Percentiles rank a stretch among this genome's conserved stretches.
These are phyloP conservation scores for Boletellus ananas DNA, from an alignment of 768 basidiomycete species.

Conservation along the genomic window DNA sequence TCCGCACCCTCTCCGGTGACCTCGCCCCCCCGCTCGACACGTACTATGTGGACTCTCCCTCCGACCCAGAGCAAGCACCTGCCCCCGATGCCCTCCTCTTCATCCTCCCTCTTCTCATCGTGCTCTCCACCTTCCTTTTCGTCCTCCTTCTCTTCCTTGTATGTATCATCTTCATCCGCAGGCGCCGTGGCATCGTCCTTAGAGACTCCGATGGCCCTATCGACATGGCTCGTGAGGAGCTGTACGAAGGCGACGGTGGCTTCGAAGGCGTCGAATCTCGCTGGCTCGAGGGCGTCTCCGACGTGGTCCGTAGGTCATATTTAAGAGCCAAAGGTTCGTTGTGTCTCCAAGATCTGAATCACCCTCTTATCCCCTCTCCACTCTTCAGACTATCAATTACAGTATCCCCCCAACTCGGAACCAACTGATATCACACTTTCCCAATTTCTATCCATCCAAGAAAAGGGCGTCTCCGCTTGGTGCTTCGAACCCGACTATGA, in stretches of 20 bases:
- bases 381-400: slow-evolving; percentile 69
- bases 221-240: slow-evolving; percentile 89
- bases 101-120: slow-evolving; percentile 90
- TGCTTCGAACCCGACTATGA: slow-evolving; percentile 99
- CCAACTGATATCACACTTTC: slow-evolving; percentile 98
- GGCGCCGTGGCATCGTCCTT: slow-evolving; percentile 71
- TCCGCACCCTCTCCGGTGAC: slow-evolving; percentile 4
- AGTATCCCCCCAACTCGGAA: slow-evolving; percentile 93
- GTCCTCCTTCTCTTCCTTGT: slow-evolving; percentile 89
- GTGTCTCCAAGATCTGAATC: slow-evolving; percentile 2
- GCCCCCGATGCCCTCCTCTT: slow-evolving; percentile 70
- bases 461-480: slow-evolving; percentile 99
- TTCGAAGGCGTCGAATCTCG: slow-evolving; percentile 88
- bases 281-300: slow-evolving; percentile 84
- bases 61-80: slow-evolving; percentile 25
- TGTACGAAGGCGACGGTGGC: slow-evolving; percentile 88
- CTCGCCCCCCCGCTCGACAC: slow-evolving; percentile 3
- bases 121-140: slow-evolving; percentile 89
- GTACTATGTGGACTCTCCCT: background rate
- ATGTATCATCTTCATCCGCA: slow-evolving; percentile 80
- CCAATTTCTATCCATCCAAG: slow-evolving; percentile 98
- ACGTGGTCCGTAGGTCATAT: slow-evolving; percentile 66
- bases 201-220: slow-evolving; percentile 88
- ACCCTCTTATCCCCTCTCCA: slow-evolving; percentile 2
- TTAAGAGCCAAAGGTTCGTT: slow-evolving; percentile 79